Conservation (phyloP, 2,329 filamentous ascomycete species). For the Fusarium setosum region DNA sequence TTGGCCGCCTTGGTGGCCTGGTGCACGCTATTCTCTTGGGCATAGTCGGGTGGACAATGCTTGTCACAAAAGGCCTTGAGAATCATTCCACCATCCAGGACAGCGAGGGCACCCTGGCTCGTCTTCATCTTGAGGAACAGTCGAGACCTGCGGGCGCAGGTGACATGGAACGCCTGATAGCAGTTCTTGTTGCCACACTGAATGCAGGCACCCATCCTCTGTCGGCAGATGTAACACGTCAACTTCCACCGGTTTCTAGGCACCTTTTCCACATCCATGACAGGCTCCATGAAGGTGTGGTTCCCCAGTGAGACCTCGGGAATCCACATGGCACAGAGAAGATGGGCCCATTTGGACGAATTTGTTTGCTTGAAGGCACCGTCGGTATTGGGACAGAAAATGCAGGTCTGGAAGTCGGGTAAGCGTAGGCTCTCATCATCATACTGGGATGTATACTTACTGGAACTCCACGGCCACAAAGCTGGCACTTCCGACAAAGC, state of each 20-base stretch:
- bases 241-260: slow-evolving; percentile 94
- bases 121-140: slow-evolving; percentile 98
- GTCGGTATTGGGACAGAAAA: slow-evolving; percentile 98
- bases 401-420: slow-evolving; percentile 75
- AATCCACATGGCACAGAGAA: slow-evolving; percentile 98
- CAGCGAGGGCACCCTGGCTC: slow-evolving; percentile 79
- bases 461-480: slow-evolving; percentile 91
- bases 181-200: slow-evolving; percentile 98
- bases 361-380: slow-evolving; percentile 99
- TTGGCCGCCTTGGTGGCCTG: slow-evolving; percentile 85
- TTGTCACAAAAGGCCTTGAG: slow-evolving; percentile 97
- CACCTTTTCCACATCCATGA: slow-evolving; percentile 98
- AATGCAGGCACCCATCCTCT: slow-evolving; percentile 98
- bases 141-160: slow-evolving; percentile 88
- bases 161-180: slow-evolving; percentile 97
- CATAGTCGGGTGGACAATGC: slow-evolving; percentile 91
- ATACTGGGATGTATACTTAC: slow-evolving; percentile 57
- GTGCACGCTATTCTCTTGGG: slow-evolving; percentile 85
- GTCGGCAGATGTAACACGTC: slow-evolving; percentile 95
- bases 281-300: slow-evolving; percentile 96
- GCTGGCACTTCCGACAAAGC: slow-evolving; percentile 96
- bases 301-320: slow-evolving; percentile 96
- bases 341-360: slow-evolving; percentile 94
- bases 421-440: slow-evolving; percentile 18
- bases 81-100: slow-evolving; percentile 82